Evolutionary conservation across 164 flowering plant genomes (phyloP), one percentile per base, ranked within the genome.

Genomic region (Stephania cephalantha): DNA sequence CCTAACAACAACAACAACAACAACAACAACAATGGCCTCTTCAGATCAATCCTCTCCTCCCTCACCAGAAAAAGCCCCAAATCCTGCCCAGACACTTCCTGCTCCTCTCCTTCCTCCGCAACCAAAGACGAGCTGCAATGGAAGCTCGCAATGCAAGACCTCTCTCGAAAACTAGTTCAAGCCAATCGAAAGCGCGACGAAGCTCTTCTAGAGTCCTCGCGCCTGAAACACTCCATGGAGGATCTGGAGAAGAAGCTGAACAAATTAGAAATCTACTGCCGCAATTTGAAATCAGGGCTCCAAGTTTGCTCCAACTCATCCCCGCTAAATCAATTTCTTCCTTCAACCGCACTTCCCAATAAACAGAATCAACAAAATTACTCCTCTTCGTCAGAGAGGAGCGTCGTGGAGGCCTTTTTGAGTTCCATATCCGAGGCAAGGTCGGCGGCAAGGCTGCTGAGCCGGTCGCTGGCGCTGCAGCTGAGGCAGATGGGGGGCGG

Each of bases 171-270:
- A 82, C 92, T 95, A n/a, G 75, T 86, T 13, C 88, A 91, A 35
- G 91, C 96, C 0, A 86, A 90, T 0, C 81, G 88, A 46, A 89
- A 84, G 79, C 70, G 95, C 61, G 99, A 95, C 69, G 99, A 91
- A 58, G 99, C 99, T 0, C 46, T 88, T 67, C 83, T 84, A 0
- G 99, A 93, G 82, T 91, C 91, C 74, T 88, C 95, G 0, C 86
- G 88, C 72, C 81, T 93, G 12, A 92, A 88, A 70, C 68, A 80
- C 81, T 85, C 98, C 83, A 89, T 95, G 94, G 71, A 85, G n/a
- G 97, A 93, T 75, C 82, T 95, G 0, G 97, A 95, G 84, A 90
- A 88, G 82, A 95, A 95, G 84, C 93, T 95, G 65, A 88, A 83
- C 85, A 88, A 88, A 79, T 91, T 93, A 46, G 97, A 95, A 76